Evolutionary conservation across 139 green algal species (phyloP), one percentile per base, ranked within the genome.

Genomic region (Chlamydomonas incerta): DNA sequence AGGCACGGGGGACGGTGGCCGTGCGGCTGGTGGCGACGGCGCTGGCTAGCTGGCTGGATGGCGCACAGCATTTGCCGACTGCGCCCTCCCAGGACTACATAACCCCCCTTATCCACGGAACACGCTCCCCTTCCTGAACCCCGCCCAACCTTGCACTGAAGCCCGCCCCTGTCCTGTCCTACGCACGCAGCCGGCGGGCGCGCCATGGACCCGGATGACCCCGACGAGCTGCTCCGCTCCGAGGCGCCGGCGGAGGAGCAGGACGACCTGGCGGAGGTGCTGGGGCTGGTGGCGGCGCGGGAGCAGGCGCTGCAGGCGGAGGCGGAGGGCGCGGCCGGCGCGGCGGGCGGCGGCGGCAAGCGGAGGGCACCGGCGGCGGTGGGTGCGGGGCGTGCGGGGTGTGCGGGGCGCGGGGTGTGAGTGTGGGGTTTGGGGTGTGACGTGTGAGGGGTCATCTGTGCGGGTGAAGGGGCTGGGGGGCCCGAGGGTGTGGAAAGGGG

Each of bases 331-430:
- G 74, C 72, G 52, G 8, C 6, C 41, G 41, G 41, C 6, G 41
- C 6, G 6, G 57, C 34, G 35, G 57, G n/a, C 34, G 37, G 75
- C 28, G 74, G 52, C 50, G 50, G 72, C 31, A 80, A 65, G n/a
- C n/a, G n/a, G 13, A n/a, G 75, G 62, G 75, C 58, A 41, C 75
- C 75, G 37, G 75, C 75, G 37, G 75, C 35, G 60, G 75, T 83
- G 75, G 6, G 75, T 83, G 8, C 1, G 41, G 10, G 46, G 13
- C 3, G 24, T 8, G 41, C 21, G 20, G 74, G 23, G 17, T 37
- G 33, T 52, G 74, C 15, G 14, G 26, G 13, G 46, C 13, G 34
- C 20, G 35, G 35, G 70, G 26, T 21, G 70, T 34, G 62, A 2
- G 21, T 31, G 62, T 68, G 26, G 21, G 14, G 26, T 34, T 31